A percentile compares a stretch with the other conserved stretches of the same genome.
Conservation (phyloP, 2,329 filamentous ascomycete species). For the Colletotrichum musicola region DNA sequence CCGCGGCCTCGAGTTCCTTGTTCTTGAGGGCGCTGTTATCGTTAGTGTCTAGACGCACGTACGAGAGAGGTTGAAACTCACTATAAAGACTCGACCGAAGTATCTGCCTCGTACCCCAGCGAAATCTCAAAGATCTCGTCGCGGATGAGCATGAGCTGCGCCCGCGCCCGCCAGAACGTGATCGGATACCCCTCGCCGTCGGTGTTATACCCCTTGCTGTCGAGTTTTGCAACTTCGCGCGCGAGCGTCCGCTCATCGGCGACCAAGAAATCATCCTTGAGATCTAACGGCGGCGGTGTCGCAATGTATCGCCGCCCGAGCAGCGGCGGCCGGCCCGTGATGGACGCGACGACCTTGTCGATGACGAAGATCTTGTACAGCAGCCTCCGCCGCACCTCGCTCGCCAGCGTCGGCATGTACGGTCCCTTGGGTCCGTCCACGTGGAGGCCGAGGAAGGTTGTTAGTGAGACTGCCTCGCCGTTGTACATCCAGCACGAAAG, state of each 20-base stretch:
- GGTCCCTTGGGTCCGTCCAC: slow-evolving; percentile 41
- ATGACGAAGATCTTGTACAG: slow-evolving; percentile 54
- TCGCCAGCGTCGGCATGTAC: slow-evolving; percentile 50
- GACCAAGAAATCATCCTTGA: slow-evolving; percentile 63
- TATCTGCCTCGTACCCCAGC: slow-evolving; percentile 53
- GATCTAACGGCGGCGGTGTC: slow-evolving; percentile 66
- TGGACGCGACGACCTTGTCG: slow-evolving; percentile 65
- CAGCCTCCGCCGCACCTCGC: slow-evolving; percentile 51
- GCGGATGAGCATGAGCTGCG: slow-evolving; percentile 61
- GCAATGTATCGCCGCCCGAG: slow-evolving; percentile 65
- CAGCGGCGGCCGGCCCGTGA: slow-evolving; percentile 67
- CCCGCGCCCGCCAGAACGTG: slow-evolving; percentile 60
- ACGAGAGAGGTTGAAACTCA: background rate
- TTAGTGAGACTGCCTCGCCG: slow-evolving; percentile 51
- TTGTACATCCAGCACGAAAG: slow-evolving; percentile 53
- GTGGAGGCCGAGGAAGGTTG: slow-evolving; percentile 53
- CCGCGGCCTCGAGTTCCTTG: slow-evolving; percentile 48
- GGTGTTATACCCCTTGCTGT: slow-evolving; percentile 66
- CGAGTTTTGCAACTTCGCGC: slow-evolving; percentile 53
- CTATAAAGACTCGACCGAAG: slow-evolving; percentile 38
- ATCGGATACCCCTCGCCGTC: slow-evolving; percentile 56
- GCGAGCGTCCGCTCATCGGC: slow-evolving; percentile 56
- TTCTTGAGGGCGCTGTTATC: slow-evolving; percentile 50
- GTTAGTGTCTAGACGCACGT: accelerated
- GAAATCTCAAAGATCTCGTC: slow-evolving; percentile 72